Conservation (phyloP, 331 rosid species). For the Ulmus americana region DNA sequence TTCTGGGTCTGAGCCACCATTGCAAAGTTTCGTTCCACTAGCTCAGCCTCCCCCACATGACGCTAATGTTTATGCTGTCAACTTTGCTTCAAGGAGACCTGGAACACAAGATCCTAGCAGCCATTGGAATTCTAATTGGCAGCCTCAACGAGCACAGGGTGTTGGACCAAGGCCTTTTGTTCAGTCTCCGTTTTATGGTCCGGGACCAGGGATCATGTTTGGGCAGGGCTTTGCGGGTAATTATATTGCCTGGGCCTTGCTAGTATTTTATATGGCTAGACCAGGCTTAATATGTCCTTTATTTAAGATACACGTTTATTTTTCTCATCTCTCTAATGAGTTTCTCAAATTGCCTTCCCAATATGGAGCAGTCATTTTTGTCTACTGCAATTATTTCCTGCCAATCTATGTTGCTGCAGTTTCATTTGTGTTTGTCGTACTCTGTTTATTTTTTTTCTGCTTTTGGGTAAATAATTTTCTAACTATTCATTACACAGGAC, state of each 20-base stretch:
- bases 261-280: background rate
- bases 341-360: background rate
- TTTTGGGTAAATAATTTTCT: background rate
- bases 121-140: slow-evolving; percentile 66
- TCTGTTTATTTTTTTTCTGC: slow-evolving; percentile 13
- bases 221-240: slow-evolving; percentile 80
- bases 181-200: slow-evolving; percentile 59
- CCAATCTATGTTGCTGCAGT: background rate
- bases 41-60: slow-evolving; percentile 53
- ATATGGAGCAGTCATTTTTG: background rate
- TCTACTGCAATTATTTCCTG: slow-evolving; percentile 1
- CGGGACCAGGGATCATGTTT: slow-evolving; percentile 69
- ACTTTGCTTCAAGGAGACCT: slow-evolving; percentile 59
- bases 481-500: slow-evolving; percentile 39
- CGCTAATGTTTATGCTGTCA: slow-evolving; percentile 46
- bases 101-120: slow-evolving; percentile 54
- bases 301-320: background rate
- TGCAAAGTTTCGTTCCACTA: slow-evolving; percentile 52
- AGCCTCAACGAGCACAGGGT: slow-evolving; percentile 65
- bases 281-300: background rate
- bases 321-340: background rate
- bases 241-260: background rate
- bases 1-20: slow-evolving; percentile 51
- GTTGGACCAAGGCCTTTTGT: slow-evolving; percentile 67
- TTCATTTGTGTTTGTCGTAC: background rate